Base-by-base conservation (phyloP, 805 yeast genomes). In the Ogataea chonburiensis region DNA sequence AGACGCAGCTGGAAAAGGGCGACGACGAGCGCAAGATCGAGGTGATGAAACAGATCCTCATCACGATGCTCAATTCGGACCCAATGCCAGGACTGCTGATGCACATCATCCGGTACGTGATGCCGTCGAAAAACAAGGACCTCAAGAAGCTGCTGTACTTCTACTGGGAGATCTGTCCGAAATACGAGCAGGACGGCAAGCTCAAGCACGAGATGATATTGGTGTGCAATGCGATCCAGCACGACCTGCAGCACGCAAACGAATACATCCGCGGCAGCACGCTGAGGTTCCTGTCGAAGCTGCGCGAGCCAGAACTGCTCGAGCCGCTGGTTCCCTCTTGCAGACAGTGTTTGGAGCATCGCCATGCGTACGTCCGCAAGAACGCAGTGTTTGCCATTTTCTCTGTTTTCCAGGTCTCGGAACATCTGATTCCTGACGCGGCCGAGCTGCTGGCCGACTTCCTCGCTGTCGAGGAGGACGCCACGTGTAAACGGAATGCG, bases 121-220 rank as follows among this genome's bases (percentile, higher is more conserved):
- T 93, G 97, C 98, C 99, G 11, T 86, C 96, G 12, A 85, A 73
- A 55, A 79, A 81, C 65, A 94, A 93, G 65, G 85, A 81, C 53
- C 77, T 94, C 64, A 93, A 93, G 72, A 93, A 89, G 64, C 71
- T 93, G 58, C 70, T 94, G 46, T 93, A 91, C 56, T 86, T 87
- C 55, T 93, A 93, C 69, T 93, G 98, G 98, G 99, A 93, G 64
- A 86, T 91, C 38, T 94, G 96, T 58, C 94, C 96, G 38, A 94
- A 94, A 65, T 70, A 83, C 48, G 95, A 87, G 52, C 70, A 73
- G 23, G 83, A 83, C 35, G 98, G 98, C 4, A 87, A 86, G 61
- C 76, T 94, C 72, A 86, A 86, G 66, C 98, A 91, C 62, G 99
- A 93, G 67, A 93, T 93, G 98, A 91, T 94, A 64, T 77, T 93